Conservation (phyloP, 306 rosid genomes). For the Purshia tridentata region DNA sequence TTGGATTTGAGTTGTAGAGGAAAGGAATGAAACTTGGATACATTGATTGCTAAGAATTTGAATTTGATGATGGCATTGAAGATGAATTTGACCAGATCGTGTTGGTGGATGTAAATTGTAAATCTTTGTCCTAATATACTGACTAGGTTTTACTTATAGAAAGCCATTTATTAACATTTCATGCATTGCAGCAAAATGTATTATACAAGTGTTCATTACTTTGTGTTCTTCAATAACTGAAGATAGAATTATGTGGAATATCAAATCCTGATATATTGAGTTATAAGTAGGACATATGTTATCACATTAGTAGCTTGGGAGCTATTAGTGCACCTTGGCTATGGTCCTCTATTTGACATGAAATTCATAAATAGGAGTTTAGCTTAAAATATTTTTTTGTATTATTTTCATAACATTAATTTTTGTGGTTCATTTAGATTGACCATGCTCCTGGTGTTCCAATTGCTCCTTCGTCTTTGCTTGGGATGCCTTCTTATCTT, state of each 20-base stretch:
- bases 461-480: conserved; percentile 72
- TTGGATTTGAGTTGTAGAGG: not conserved
- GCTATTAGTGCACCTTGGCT: not conserved
- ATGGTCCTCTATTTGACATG: not conserved
- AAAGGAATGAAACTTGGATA: not conserved
- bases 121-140: too few species aligned
- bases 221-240: too few species aligned
- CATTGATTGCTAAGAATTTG: not conserved
- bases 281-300: too few species aligned
- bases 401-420: not conserved
- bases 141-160: too few species aligned
- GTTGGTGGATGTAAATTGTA: too few species aligned
- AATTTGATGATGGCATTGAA: not conserved
- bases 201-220: too few species aligned
- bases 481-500: conserved; percentile 86
- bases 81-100: not conserved
- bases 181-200: too few species aligned
- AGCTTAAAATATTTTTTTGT: not conserved
- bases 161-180: too few species aligned
- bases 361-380: not conserved
- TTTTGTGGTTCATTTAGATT: conserved; percentile 40
- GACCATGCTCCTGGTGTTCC: conserved; percentile 67
- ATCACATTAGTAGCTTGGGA: too few species aligned
- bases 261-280: too few species aligned
- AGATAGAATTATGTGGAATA: too few species aligned